Base-by-base conservation (phyloP, 768 basidiomycete genomes). In the Coprinopsis cinerea region DNA sequence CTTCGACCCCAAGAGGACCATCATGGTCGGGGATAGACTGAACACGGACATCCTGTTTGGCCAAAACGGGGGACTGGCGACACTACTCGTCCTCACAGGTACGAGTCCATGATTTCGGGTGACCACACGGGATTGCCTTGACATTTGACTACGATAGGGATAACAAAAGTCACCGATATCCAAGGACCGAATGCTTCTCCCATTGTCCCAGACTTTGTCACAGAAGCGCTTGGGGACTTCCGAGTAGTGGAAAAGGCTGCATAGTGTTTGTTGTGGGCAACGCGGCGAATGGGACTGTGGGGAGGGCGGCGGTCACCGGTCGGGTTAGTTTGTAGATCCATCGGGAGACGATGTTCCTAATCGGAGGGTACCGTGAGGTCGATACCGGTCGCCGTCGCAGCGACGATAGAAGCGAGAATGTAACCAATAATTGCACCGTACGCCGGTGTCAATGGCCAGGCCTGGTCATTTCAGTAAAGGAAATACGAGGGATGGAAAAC, bases 1-100 rank as follows among this genome's bases (percentile, higher is more conserved):
- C 41, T 93, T 91, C 63, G 88, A 98, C 66, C 90, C 90, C 36
- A 70, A 76, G 53, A 74, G 83, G 46, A 93, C 94, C 14, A 82
- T 98, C 63, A 97, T 99, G 92, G 75, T 98, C 39, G 95, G 95
- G 35, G 95, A 99, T 69, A 81, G 95, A 53, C 75, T 99, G 56
- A 87, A 90, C 64, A 98, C 96, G 4, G 95, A 99, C 67, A 97
- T 99, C 58, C 68, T 88, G 45, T 99, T 98, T 60, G 96, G 95
- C 44, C 77, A 89, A 62, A 78, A 79, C 40, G 91, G 92, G 35
- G 91, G 91, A 23, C 75, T 96, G 18, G 66, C 85, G 15, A 97
- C 95, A 0, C 72, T 97, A 49, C 82, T 97, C 35, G 95, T 98
- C 49, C 69, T 98, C 57, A 93, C 91, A n/a, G 93, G 92, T 88